A percentile compares a stretch with the other conserved stretches of the same genome.
phyloP scores from a whole-genome alignment of 257 asterid genomes.

The Anisodus acutangulus region DNA sequence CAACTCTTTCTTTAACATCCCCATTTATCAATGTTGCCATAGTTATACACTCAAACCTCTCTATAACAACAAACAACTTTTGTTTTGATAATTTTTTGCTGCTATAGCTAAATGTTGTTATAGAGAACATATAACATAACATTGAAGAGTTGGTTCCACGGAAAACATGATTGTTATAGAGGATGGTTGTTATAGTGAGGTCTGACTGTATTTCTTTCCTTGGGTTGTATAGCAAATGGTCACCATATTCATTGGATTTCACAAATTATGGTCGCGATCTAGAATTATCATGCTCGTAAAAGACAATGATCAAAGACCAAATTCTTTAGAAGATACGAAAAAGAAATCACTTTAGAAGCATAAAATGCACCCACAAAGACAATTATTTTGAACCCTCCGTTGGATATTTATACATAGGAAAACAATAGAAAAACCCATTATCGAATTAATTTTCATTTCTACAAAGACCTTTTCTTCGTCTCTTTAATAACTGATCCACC shows the following conservation, averaged over 20 bases:
- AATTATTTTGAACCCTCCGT: neutral
- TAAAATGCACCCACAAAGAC: neutral
- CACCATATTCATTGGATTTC: neutral
- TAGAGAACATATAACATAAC: too few relatives aligned
- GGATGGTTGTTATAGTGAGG: too few relatives aligned
- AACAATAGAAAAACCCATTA: neutral
- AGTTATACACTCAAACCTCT: neutral
- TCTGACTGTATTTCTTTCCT: neutral
- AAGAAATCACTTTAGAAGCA: neutral
- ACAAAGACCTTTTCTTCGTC: slow-evolving; percentile 15
- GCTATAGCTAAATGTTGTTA: too few relatives aligned
- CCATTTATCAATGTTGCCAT: neutral
- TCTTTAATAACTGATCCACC: slow-evolving; percentile 1
- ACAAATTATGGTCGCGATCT: neutral
- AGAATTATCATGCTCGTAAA: neutral
- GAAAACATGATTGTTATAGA: too few relatives aligned
- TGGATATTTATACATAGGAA: neutral
- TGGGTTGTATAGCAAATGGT: neutral
- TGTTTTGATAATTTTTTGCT: too few relatives aligned
- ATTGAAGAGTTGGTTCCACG: neutral
- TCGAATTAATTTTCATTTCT: neutral
- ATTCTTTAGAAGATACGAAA: neutral
- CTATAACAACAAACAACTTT: too few relatives aligned
- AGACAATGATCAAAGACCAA: neutral
- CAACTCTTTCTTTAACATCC: slow-evolving; percentile 18